These are phyloP conservation scores for Akanthomyces muscarius DNA, from an alignment of 2,329 filamentous ascomycete species.

Conservation along the genomic window DNA sequence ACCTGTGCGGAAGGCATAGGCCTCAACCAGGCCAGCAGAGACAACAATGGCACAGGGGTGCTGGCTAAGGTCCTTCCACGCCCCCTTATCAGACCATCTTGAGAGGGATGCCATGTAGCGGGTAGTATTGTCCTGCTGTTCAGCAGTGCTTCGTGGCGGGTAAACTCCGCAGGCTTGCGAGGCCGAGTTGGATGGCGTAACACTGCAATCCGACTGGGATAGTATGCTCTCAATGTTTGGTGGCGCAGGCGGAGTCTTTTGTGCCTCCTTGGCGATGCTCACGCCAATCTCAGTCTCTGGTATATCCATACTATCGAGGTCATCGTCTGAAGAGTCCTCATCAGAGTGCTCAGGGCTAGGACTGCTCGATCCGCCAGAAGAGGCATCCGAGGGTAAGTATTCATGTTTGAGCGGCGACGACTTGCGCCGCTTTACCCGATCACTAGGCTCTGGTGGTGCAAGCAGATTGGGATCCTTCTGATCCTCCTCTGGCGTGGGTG, in stretches of 20 bases:
- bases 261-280: constrained; percentile 43
- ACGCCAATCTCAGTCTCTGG: constrained; percentile 56
- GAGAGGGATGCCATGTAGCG: constrained; percentile 54
- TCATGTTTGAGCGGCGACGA: constrained; percentile 97
- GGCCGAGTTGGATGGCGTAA: constrained; percentile 76
- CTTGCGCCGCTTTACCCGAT: constrained; percentile 61
- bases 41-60: constrained; percentile 53
- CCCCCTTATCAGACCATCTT: constrained; percentile 58
- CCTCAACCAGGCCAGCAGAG: constrained; percentile 56
- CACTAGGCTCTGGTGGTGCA: constrained; percentile 27
- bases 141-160: constrained; percentile 25
- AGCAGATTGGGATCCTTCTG: constrained; percentile 24
- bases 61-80: constrained; percentile 55
- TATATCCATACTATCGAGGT: constrained; percentile 57
- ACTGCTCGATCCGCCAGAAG: constrained; percentile 53
- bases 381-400: constrained; percentile 77
- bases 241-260: constrained; percentile 19
- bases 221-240: constrained; percentile 37
- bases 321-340: constrained; percentile 40
- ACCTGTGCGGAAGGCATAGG: constrained; percentile 39
- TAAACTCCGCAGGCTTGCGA: constrained; percentile 66
- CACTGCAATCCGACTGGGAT: constrained; percentile 52
- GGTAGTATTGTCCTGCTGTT: constrained; percentile 39
- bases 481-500: constrained; percentile 31
- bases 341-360: constrained; percentile 53